phyloP scores from a whole-genome alignment of 352 stramenopile species.

The Globisporangium middletonii region DNA sequence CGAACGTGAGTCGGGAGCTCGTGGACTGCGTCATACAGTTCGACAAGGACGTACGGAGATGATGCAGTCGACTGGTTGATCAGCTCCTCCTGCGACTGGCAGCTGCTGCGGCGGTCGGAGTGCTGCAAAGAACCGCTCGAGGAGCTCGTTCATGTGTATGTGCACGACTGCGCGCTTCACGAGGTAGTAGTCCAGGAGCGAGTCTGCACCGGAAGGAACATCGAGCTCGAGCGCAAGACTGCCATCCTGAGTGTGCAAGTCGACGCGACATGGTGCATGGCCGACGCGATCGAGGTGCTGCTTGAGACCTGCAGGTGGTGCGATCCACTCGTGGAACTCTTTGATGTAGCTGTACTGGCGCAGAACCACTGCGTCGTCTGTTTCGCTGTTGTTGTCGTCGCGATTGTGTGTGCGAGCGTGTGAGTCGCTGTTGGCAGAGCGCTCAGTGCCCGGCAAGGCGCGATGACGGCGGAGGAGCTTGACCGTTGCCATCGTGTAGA shows the following conservation, averaged over 20 bases:
- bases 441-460: too few species aligned
- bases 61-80: constrained; percentile 11
- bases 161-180: constrained; percentile 38
- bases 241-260: constrained; percentile 45
- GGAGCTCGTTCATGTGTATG: constrained; percentile 42
- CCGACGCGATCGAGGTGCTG: constrained; percentile 17
- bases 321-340: constrained; percentile 52
- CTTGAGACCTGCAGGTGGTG: constrained; percentile 30
- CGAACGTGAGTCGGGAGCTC: neutral
- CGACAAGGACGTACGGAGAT: constrained; percentile 21
- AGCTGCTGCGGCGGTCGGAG: constrained; percentile 22
- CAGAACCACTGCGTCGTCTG: constrained; percentile 13
- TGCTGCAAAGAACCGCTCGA: constrained; percentile 33
- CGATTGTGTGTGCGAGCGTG: neutral
- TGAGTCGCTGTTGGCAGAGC: constrained; percentile 12
- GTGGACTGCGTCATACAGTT: neutral
- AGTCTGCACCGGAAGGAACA: constrained; percentile 37
- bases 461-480: constrained; percentile 20
- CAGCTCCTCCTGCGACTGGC: constrained; percentile 1
- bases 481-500: constrained; percentile 53
- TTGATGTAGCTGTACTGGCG: constrained; percentile 47
- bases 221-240: constrained; percentile 45
- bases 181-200: constrained; percentile 55
- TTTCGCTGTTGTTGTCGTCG: neutral
- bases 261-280: constrained; percentile 29